phyloP scores from a whole-genome alignment of 345 rosid genomes.

The Eucalyptus sp. region DNA sequence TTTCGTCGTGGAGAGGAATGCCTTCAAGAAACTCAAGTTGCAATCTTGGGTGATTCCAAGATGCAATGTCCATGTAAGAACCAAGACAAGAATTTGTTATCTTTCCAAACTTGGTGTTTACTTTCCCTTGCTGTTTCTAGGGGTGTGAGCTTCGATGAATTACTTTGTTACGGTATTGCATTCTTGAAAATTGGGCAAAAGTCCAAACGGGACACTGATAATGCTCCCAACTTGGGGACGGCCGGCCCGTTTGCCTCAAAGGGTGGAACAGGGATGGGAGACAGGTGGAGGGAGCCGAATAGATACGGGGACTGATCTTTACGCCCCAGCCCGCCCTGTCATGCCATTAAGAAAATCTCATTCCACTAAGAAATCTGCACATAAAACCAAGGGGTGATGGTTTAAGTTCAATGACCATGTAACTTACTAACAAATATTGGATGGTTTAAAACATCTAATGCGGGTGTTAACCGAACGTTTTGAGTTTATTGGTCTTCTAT shows the following conservation, averaged over 20 bases:
- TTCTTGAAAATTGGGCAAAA: background rate
- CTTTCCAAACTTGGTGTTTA: background rate
- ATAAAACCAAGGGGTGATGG: background rate
- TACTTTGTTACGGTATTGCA: background rate
- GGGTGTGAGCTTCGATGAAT: background rate
- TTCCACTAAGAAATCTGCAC: background rate
- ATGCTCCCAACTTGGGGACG: background rate
- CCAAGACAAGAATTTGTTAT: background rate
- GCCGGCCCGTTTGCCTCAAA: too few relatives aligned
- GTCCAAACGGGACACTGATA: background rate
- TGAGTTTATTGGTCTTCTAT: background rate
- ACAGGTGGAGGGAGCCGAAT: too few relatives aligned
- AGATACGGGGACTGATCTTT: too few relatives aligned
- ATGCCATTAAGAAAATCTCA: background rate
- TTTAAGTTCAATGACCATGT: background rate
- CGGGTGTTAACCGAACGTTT: background rate
- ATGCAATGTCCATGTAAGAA: conserved; percentile 18
- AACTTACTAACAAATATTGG: background rate
- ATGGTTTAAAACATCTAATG: background rate
- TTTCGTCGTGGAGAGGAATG: conserved; percentile 11
- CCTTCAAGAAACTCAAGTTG: conserved; percentile 13
- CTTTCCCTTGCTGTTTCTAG: background rate
- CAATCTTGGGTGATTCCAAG: conserved; percentile 39
- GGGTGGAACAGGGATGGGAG: too few relatives aligned
- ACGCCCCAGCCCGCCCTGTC: too few relatives aligned